phyloP scores from a whole-genome alignment of 176 grass and related monocot genomes.

The Oryza officinalis region DNA sequence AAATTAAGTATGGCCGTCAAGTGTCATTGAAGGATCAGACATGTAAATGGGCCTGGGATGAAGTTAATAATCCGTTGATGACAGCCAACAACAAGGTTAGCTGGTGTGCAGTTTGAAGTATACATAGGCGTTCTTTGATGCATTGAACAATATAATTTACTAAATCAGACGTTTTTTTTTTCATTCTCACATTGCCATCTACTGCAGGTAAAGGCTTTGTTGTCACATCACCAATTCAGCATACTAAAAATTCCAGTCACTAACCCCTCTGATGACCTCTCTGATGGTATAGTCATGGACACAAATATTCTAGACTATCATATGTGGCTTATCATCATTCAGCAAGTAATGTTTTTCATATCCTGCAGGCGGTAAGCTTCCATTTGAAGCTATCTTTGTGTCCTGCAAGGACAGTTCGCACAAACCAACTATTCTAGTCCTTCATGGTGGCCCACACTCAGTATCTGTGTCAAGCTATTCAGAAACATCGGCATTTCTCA shows the following conservation, averaged over 20 bases:
- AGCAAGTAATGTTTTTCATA: background rate
- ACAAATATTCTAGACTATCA: background rate
- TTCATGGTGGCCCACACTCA: slow-evolving; percentile 91
- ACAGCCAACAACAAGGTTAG: slow-evolving; percentile 59
- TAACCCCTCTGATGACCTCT: slow-evolving; percentile 51
- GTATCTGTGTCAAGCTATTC: slow-evolving; percentile 75
- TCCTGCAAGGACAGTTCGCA: slow-evolving; percentile 53
- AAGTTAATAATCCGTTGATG: slow-evolving; percentile 53
- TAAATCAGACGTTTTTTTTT: slow-evolving; percentile 9
- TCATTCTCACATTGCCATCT: background rate
- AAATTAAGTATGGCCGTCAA: slow-evolving; percentile 59
- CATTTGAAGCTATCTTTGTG: slow-evolving; percentile 84
- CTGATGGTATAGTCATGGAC: slow-evolving; percentile 45
- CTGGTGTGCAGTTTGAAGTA: background rate
- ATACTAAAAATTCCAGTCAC: slow-evolving; percentile 72
- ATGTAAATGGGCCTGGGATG: slow-evolving; percentile 60
- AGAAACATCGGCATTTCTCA: slow-evolving; percentile 77
- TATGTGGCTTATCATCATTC: background rate
- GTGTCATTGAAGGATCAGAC: slow-evolving; percentile 21
- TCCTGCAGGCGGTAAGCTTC: slow-evolving; percentile 60
- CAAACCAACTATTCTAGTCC: slow-evolving; percentile 62
- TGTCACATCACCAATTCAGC: slow-evolving; percentile 54
- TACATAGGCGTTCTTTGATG: background rate
- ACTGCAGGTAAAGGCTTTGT: slow-evolving; percentile 57
- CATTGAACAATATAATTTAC: background rate